phyloP scores from a whole-genome alignment of 164 flowering plant genomes.

The Nymphaea colorata region DNA sequence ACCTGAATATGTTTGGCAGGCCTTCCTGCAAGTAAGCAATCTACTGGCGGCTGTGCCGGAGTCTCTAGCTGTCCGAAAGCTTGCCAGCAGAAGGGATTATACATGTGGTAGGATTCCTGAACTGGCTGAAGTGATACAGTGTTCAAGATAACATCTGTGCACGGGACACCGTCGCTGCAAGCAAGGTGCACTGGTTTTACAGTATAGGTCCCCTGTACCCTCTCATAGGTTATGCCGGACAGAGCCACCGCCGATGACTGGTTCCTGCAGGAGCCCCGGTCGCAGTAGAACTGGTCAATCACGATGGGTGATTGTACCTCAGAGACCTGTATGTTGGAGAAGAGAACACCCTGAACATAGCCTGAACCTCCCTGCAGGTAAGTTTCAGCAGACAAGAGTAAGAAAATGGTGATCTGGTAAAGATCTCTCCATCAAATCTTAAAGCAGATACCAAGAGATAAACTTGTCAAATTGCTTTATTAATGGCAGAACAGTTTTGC shows the following conservation, averaged over 20 bases:
- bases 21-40: constrained; percentile 72
- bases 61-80: constrained; percentile 71
- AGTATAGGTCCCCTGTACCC: constrained; percentile 36
- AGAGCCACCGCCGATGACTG: constrained; percentile 36
- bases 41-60: constrained; percentile 78
- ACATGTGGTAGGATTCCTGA: constrained; percentile 20
- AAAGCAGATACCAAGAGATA: no score
- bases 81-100: constrained; percentile 78
- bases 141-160: constrained; percentile 26
- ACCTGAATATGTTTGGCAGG: constrained; percentile 59
- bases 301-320: constrained; percentile 29
- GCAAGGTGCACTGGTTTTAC: constrained; percentile 27
- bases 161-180: constrained; percentile 42
- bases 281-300: constrained; percentile 43
- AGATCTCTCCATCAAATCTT: no score
- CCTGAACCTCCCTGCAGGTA: constrained; percentile 38
- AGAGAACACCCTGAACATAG: constrained; percentile 22
- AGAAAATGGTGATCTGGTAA: no score
- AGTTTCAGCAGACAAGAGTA: neutral
- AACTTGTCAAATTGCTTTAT: no score
- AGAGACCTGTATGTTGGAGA: constrained; percentile 37
- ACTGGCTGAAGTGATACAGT: constrained; percentile 25
- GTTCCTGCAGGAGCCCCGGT: constrained; percentile 24
- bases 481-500: no score
- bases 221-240: constrained; percentile 28